These are phyloP conservation scores for Diplodia seriata DNA, from an alignment of 2,329 filamentous ascomycete species.

Conservation along the genomic window DNA sequence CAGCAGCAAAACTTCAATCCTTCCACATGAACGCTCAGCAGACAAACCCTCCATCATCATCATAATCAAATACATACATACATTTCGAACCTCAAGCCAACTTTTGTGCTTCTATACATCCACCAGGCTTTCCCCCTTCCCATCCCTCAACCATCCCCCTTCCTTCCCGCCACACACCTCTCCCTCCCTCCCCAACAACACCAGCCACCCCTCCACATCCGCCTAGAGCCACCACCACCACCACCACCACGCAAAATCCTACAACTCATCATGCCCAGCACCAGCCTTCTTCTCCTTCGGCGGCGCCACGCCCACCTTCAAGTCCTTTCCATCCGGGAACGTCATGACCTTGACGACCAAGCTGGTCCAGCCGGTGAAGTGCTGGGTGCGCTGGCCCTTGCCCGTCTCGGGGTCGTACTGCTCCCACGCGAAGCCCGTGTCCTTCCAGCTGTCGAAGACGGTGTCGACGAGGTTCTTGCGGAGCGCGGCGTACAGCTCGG, in stretches of 20 bases:
- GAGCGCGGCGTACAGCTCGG: constrained; percentile 76
- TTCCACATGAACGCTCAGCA: too few species aligned
- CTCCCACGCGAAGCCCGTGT: constrained; percentile 97
- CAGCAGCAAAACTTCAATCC: too few species aligned
- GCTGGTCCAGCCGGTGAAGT: constrained; percentile 99
- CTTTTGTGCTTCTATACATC: too few species aligned
- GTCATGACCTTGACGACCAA: constrained; percentile 97
- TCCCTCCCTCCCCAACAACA: too few species aligned
- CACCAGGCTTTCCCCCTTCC: too few species aligned
- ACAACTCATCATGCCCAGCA: constrained; percentile 58
- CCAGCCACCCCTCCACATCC: too few species aligned
- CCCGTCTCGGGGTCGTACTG: constrained; percentile 96
- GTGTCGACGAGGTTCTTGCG: constrained; percentile 87
- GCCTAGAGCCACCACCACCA: too few species aligned
- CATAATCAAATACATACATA: too few species aligned
- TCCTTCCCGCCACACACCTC: too few species aligned
- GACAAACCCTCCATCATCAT: too few species aligned
- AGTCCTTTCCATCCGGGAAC: constrained; percentile 73
- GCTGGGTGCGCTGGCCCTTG: constrained; percentile 91
- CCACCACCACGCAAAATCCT: constrained; percentile 24
- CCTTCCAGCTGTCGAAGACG: constrained; percentile 84
- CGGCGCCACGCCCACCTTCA: constrained; percentile 24
- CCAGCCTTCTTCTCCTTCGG: constrained; percentile 37
- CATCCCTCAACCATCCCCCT: too few species aligned
- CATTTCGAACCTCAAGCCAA: too few species aligned